Conservation (phyloP, 768 basidiomycete species). For the Lactarius indigo region DNA sequence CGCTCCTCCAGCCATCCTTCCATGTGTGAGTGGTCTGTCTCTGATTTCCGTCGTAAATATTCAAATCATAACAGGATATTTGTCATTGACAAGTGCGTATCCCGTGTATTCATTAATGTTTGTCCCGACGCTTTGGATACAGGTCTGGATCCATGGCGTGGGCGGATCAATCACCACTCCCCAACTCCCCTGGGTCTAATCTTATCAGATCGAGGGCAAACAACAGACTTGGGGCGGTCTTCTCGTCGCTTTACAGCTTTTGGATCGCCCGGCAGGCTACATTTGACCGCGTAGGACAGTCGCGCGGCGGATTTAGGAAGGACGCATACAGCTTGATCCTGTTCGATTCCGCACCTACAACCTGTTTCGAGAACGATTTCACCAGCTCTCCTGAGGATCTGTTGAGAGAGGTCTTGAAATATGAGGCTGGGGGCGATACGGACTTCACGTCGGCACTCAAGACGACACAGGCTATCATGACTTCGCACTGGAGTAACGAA, state of each 20-base stretch:
- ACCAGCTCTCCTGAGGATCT: constrained; percentile 42
- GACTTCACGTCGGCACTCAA: constrained; percentile 42
- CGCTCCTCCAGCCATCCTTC: constrained; percentile 47
- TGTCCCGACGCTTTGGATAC: background rate
- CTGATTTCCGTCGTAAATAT: background rate
- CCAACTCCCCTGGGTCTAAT: constrained; percentile 38
- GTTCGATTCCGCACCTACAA: constrained; percentile 34
- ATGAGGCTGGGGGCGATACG: constrained; percentile 38
- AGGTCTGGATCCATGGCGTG: constrained; percentile 51
- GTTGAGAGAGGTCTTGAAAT: constrained; percentile 36
- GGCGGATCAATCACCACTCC: constrained; percentile 42
- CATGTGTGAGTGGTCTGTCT: constrained; percentile 46
- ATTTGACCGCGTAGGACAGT: constrained; percentile 42
- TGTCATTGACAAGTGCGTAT: constrained; percentile 44
- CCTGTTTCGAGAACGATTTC: constrained; percentile 43
- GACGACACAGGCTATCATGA: constrained; percentile 38
- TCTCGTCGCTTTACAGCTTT: constrained; percentile 50
- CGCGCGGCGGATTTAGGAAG: constrained; percentile 33
- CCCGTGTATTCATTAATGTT: background rate
- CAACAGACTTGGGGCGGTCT: constrained; percentile 57
- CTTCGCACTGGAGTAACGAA: constrained; percentile 46
- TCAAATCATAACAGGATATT: constrained; percentile 39
- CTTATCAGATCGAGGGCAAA: constrained; percentile 37
- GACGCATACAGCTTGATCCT: constrained; percentile 56
- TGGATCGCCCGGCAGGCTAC: constrained; percentile 50